Evolutionary conservation across 495 filamentous ascomycete genomes (phyloP), one percentile per base, ranked within the genome.

Genomic region (Pyronema omphalodes): DNA sequence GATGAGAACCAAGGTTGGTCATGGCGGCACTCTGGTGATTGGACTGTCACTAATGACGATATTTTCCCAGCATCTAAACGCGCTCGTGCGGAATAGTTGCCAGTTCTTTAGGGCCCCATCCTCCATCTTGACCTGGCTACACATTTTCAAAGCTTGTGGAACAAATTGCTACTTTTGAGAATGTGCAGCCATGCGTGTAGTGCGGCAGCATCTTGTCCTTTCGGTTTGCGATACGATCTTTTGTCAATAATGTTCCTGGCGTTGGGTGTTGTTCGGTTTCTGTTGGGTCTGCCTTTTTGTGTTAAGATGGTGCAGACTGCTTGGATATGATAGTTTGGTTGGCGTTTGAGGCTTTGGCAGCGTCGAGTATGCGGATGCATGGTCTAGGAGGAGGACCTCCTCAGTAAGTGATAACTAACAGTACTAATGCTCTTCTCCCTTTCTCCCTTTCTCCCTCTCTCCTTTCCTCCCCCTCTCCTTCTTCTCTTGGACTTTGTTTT

Each of bases 1-100:
- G 50, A 52, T 40, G 50, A 8, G 37, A 34, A 52, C 29, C 50
- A 52, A 52, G 50, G 50, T 52, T 52, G 34, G 50, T 52, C 23
- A 15, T 52, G 50, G 50, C 35, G 19, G 1, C 18, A 35, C 37
- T 8, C 35, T 14, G 19, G 19, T 15, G 11, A 2, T 40, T 52
- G 50, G 50, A 40, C 35, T 6, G 17, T 52, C 12, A 12, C 15
- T 52, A 14, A 23, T 52, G 41, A 52, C 37, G 14, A 9, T 41
- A 12, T 29, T 14, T 37, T 9, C 41, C 50, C 50, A 52, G 50
- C 50, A n/a, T 9, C 50, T 9, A 52, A 52, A 43, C 50, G 50
- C 37, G 35, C 50, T 43, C 50, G 50, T 41, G 50, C 50, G 15
- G 50, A 52, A n/a, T 52, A 52, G 50, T 41, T 41, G 15, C 39